phyloP scores from a whole-genome alignment of 2,329 filamentous ascomycete species.

The Colletotrichum tamarilloi region DNA sequence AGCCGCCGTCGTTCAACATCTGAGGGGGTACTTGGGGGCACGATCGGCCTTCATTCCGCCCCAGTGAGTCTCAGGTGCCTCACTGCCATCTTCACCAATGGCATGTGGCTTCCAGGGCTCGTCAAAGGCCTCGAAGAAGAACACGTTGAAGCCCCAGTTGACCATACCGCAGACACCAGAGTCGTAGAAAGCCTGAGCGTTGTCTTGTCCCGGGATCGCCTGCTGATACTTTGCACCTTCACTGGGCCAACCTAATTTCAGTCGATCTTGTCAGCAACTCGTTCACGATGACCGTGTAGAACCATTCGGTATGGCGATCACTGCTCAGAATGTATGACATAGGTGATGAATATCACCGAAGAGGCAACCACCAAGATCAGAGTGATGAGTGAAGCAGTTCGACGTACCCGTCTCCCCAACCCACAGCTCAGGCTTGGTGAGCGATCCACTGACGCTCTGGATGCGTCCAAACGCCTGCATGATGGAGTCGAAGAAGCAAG shows the following conservation, averaged over 20 bases:
- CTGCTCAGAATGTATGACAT: not conserved
- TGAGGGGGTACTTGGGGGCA: conserved; percentile 61
- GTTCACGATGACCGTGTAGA: not conserved
- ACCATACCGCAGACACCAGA: conserved; percentile 72
- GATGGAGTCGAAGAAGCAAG: conserved; percentile 76
- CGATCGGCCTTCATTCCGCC: conserved; percentile 73
- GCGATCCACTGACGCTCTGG: conserved; percentile 63
- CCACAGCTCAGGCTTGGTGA: conserved; percentile 71
- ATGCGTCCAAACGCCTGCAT: conserved; percentile 72
- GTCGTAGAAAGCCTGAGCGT: conserved; percentile 70
- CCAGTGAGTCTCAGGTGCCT: conserved; percentile 75
- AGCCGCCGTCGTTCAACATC: conserved; percentile 35
- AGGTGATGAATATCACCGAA: not conserved
- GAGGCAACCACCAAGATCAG: not conserved
- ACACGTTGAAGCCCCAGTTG: conserved; percentile 74
- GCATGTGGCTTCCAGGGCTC: conserved; percentile 77
- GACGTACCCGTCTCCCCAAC: conserved; percentile 69
- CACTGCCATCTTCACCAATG: conserved; percentile 70
- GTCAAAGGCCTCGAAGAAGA: conserved; percentile 81
- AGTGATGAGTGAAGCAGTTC: not conserved
- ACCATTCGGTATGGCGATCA: not conserved
- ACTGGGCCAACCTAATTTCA: conserved; percentile 65
- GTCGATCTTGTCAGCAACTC: not conserved
- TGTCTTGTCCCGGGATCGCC: conserved; percentile 68
- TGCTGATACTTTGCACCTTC: conserved; percentile 70